Conservation (phyloP, 2,329 filamentous ascomycete species). For the Hansfordia pulvinata region DNA sequence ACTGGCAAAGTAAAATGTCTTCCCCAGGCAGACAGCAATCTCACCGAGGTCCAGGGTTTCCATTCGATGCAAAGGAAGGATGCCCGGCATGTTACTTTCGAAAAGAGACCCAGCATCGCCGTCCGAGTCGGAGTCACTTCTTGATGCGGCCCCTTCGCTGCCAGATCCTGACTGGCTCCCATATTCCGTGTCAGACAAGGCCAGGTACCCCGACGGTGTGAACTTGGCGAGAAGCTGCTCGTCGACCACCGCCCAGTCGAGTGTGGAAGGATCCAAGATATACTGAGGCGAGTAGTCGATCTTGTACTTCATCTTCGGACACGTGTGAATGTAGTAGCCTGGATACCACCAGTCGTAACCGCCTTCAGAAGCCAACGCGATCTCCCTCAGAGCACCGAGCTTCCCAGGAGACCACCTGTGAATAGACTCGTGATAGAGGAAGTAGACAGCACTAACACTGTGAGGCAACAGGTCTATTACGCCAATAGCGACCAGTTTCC, state of each 20-base stretch:
- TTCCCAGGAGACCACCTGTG: conserved; percentile 61
- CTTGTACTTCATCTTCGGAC: conserved; percentile 77
- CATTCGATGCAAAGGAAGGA: too few relatives aligned
- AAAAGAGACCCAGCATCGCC: too few relatives aligned
- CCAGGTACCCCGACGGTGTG: too few relatives aligned
- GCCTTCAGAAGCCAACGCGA: conserved; percentile 52
- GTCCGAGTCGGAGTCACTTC: too few relatives aligned
- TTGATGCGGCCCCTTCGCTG: too few relatives aligned
- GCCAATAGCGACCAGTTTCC: conserved; percentile 59
- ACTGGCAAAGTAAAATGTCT: too few relatives aligned
- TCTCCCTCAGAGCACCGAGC: conserved; percentile 60
- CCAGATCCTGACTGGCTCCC: too few relatives aligned
- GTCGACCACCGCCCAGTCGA: conserved; percentile 48
- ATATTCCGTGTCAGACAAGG: too few relatives aligned
- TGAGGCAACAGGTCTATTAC: conserved; percentile 67
- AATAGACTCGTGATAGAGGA: conserved; percentile 66
- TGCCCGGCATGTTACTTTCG: too few relatives aligned
- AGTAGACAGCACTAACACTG: conserved; percentile 71
- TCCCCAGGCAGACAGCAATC: too few relatives aligned
- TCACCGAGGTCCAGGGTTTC: too few relatives aligned
- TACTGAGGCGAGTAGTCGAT: conserved; percentile 64
- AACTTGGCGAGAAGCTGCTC: too few relatives aligned
- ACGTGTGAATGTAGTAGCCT: conserved; percentile 71
- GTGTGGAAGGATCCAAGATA: conserved; percentile 55
- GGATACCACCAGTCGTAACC: conserved; percentile 69